Evolutionary conservation across 805 yeast species (phyloP).

Genomic region (Candida multigemmis): DNA sequence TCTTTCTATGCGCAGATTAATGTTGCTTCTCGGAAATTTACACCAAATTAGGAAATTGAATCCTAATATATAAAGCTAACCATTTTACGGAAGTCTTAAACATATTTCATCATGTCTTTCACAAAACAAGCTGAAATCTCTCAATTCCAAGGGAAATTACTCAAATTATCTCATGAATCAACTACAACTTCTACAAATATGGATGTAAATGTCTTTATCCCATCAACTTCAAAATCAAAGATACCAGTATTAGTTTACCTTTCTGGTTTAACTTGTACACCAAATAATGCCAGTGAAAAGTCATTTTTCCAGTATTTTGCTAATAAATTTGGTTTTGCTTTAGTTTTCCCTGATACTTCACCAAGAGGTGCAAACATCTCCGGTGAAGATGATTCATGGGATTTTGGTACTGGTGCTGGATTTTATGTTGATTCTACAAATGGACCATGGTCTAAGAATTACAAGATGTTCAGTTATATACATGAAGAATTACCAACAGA

Average conservation of each 20-base stretch:
- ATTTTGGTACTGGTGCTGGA: constrained; percentile 93
- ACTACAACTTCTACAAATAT: constrained; percentile 54
- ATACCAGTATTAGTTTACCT: constrained; percentile 74
- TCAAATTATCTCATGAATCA: constrained; percentile 72
- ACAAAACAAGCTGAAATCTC: constrained; percentile 43
- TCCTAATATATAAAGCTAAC: no score
- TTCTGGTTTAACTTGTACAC: constrained; percentile 90
- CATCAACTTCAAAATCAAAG: constrained; percentile 31
- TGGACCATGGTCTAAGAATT: constrained; percentile 62
- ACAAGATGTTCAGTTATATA: constrained; percentile 81
- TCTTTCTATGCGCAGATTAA: no score
- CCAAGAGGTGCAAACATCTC: constrained; percentile 76
- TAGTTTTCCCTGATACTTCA: constrained; percentile 94
- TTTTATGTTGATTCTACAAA: constrained; percentile 82
- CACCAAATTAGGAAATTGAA: no score
- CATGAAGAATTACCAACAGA: constrained; percentile 58
- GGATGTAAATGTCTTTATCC: constrained; percentile 81
- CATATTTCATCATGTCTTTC: constrained; percentile 45
- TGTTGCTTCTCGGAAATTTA: no score
- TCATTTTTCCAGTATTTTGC: constrained; percentile 82
- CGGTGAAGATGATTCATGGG: constrained; percentile 82
- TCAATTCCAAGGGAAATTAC: constrained; percentile 66
- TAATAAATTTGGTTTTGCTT: constrained; percentile 71
- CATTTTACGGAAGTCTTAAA: no score
- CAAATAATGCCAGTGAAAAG: constrained; percentile 89